Percentiles rank a stretch among this genome's conserved stretches.
Evolutionary conservation across 768 basidiomycete genomes (phyloP).

Genomic region (Collybiopsis confluens): DNA sequence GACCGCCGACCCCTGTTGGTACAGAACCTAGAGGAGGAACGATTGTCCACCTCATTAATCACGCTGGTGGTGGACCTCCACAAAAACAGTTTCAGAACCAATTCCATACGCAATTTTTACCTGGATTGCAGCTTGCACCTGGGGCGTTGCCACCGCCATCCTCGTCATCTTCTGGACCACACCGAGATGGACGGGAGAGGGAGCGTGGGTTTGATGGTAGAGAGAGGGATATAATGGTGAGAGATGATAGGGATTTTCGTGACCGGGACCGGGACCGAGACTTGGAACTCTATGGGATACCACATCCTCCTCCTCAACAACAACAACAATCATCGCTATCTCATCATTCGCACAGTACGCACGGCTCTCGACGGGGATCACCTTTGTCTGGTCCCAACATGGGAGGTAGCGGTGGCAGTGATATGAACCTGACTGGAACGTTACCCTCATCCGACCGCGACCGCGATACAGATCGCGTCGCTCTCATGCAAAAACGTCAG

Average conservation of each 20-base stretch:
- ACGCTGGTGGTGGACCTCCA: constrained; percentile 9
- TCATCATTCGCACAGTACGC: neutral
- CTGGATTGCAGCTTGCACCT: constrained; percentile 12
- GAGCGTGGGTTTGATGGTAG: constrained; percentile 9
- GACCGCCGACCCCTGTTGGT: neutral
- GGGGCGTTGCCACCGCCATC: neutral
- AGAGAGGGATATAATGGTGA: constrained; percentile 12
- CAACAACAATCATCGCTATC: neutral
- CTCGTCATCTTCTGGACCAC: neutral
- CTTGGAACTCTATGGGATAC: constrained; percentile 10
- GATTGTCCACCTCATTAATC: neutral
- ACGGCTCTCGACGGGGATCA: neutral
- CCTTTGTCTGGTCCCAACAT: constrained; percentile 3
- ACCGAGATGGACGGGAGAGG: constrained; percentile 1
- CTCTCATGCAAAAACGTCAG: neutral
- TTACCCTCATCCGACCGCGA: constrained; percentile 5
- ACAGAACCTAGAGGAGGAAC: constrained; percentile 1
- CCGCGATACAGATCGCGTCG: neutral
- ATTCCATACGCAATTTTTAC: constrained; percentile 28
- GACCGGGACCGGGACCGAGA: neutral
- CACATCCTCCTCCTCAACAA: neutral
- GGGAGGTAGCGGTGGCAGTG: too few relatives aligned
- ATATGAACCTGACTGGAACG: too few relatives aligned
- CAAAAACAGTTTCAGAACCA: constrained; percentile 25
- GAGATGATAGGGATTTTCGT: neutral